Percentiles rank a stretch among this genome's conserved stretches.
Conservation (phyloP, 169 alveolate genomes). For the Babesia sp. region DNA sequence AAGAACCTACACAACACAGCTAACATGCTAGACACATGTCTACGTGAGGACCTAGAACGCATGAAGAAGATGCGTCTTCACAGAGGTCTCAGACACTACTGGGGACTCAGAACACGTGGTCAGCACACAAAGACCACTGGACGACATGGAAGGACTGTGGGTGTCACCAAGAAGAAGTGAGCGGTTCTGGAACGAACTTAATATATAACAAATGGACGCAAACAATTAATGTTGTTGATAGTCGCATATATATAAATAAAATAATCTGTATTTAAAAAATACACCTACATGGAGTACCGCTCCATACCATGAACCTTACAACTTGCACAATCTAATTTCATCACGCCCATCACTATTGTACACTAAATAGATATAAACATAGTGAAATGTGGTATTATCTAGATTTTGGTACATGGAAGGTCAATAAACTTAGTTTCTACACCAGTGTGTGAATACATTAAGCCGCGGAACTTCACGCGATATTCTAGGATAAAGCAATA, state of each 20-base stretch:
- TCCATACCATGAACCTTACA: too few relatives aligned
- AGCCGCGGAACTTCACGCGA: too few relatives aligned
- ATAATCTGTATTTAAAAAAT: neutral
- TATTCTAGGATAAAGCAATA: too few relatives aligned
- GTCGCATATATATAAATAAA: neutral
- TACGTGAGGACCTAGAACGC: constrained; percentile 99
- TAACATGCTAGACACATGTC: constrained; percentile 93
- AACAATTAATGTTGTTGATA: constrained; percentile 10
- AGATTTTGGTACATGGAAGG: too few relatives aligned
- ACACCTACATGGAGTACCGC: neutral
- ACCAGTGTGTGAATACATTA: too few relatives aligned
- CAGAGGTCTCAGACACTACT: constrained; percentile 98
- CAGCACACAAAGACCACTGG: constrained; percentile 99
- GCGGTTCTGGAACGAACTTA: too few relatives aligned
- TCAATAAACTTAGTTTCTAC: too few relatives aligned
- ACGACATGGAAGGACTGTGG: constrained; percentile 97
- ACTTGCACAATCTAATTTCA: too few relatives aligned
- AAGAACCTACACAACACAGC: constrained; percentile 91
- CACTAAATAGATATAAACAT: too few relatives aligned
- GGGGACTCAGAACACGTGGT: constrained; percentile 99
- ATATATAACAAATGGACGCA: neutral
- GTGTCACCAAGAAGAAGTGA: constrained; percentile 95
- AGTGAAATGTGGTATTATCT: too few relatives aligned
- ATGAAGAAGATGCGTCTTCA: constrained; percentile 96
- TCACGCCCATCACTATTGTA: too few relatives aligned